phyloP scores from a whole-genome alignment of 2,329 filamentous ascomycete genomes.

The Colletotrichum viniferum region DNA sequence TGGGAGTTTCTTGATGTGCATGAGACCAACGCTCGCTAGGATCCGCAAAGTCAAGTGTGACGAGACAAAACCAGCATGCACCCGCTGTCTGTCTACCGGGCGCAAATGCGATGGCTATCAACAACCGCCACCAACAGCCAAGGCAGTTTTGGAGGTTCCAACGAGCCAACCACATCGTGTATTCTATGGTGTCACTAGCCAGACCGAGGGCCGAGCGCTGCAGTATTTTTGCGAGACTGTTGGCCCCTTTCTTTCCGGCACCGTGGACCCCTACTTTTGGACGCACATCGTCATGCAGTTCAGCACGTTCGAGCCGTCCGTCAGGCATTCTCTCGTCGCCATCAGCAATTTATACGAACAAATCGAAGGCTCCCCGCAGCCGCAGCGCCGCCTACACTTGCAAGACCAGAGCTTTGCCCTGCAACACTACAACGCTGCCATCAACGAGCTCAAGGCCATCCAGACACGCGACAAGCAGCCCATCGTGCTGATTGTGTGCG shows the following conservation, averaged over 20 bases:
- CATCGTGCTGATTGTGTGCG: slow-evolving; percentile 47
- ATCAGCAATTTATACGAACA: slow-evolving; percentile 51
- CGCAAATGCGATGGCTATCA: slow-evolving; percentile 61
- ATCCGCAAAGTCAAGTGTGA: slow-evolving; percentile 63
- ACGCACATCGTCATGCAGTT: slow-evolving; percentile 48
- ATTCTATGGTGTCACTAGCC: slow-evolving; percentile 15
- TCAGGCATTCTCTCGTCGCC: slow-evolving; percentile 54
- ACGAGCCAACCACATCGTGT: slow-evolving; percentile 6
- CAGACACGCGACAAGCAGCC: slow-evolving; percentile 23
- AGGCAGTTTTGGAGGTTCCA: slow-evolving; percentile 19
- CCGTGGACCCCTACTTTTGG: slow-evolving; percentile 50
- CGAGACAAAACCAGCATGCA: slow-evolving; percentile 57
- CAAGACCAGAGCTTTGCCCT: slow-evolving; percentile 38
- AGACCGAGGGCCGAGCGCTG: slow-evolving; percentile 28
- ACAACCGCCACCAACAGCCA: slow-evolving; percentile 24
- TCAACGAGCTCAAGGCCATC: slow-evolving; percentile 44
- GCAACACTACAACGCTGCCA: slow-evolving; percentile 54
- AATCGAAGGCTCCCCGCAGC: slow-evolving; percentile 8
- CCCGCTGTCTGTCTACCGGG: slow-evolving; percentile 59
- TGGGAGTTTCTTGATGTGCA: neutral
- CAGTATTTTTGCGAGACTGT: slow-evolving; percentile 38
- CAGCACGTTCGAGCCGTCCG: slow-evolving; percentile 47
- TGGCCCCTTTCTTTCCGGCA: slow-evolving; percentile 40
- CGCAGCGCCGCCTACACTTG: neutral
- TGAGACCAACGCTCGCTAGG: slow-evolving; percentile 33